These are phyloP conservation scores for Rehmannia glutinosa DNA, from an alignment of 257 asterid genomes.

Conservation along the genomic window DNA sequence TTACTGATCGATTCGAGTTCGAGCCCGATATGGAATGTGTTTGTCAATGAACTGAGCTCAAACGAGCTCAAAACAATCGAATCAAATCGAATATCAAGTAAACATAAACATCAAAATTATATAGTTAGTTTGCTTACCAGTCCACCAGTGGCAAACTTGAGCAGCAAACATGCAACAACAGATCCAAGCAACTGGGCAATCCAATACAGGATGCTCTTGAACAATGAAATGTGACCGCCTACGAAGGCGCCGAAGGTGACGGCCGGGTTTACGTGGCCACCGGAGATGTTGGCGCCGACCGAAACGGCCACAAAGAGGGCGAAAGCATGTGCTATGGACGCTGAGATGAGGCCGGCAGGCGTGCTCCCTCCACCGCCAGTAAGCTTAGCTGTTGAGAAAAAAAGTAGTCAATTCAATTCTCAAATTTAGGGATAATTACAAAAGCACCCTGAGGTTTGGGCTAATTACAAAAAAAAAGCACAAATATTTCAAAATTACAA, in stretches of 20 bases:
- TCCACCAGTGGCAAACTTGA: slow-evolving; percentile 75
- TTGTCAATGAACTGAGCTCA: too few relatives aligned
- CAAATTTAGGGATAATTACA: too few relatives aligned
- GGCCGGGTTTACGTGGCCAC: slow-evolving; percentile 86
- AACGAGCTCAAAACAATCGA: too few relatives aligned
- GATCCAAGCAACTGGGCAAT: slow-evolving; percentile 81
- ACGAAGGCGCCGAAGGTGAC: slow-evolving; percentile 79
- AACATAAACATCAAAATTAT: too few relatives aligned
- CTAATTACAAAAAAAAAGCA: too few relatives aligned
- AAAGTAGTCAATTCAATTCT: background rate
- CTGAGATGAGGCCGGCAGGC: slow-evolving; percentile 66
- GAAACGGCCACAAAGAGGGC: slow-evolving; percentile 78
- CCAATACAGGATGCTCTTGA: slow-evolving; percentile 60
- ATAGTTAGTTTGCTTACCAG: slow-evolving; percentile 28
- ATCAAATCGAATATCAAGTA: too few relatives aligned
- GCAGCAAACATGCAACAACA: slow-evolving; percentile 68
- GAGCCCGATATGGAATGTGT: too few relatives aligned
- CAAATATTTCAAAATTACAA: too few relatives aligned
- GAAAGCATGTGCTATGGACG: slow-evolving; percentile 71
- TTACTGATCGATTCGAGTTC: too few relatives aligned
- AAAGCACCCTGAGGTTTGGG: too few relatives aligned
- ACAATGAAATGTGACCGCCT: slow-evolving; percentile 68
- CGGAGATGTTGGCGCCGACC: slow-evolving; percentile 79
- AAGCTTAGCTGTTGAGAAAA: slow-evolving; percentile 43
- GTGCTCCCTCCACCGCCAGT: slow-evolving; percentile 51